Percentiles rank a stretch among this genome's conserved stretches.
These are phyloP conservation scores for Vitis rotundifolia DNA, from an alignment of 164 flowering plant species.

Conservation along the genomic window DNA sequence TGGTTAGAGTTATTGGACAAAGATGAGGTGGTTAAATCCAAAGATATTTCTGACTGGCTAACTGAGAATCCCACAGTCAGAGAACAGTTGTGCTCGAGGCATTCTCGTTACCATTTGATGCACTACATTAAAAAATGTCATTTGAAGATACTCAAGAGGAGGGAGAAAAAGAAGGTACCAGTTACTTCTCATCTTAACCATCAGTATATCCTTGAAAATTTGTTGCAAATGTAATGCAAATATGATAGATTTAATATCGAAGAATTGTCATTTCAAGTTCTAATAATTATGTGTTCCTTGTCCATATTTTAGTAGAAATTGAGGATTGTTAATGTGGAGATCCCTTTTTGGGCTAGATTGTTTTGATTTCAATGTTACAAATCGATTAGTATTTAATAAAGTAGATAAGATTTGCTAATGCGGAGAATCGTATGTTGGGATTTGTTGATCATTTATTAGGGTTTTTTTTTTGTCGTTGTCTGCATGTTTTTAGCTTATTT, in stretches of 20 bases:
- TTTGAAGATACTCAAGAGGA: slow-evolving; percentile 73
- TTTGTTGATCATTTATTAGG: not conserved
- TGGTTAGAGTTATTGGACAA: slow-evolving; percentile 84
- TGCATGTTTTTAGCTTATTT: not conserved
- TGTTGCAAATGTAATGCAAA: not conserved
- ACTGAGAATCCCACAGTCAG: slow-evolving; percentile 56
- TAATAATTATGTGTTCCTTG: not conserved
- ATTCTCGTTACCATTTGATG: slow-evolving; percentile 86
- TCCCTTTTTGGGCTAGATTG: not conserved
- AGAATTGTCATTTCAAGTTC: not conserved
- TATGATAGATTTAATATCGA: not conserved
- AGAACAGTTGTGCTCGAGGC: slow-evolving; percentile 63
- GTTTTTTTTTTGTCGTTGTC: not conserved
- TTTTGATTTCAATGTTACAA: too few relatives aligned
- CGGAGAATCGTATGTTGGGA: not conserved
- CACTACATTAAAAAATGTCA: slow-evolving; percentile 91
- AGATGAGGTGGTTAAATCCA: slow-evolving; percentile 76
- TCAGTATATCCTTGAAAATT: not conserved
- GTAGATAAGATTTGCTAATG: too few relatives aligned
- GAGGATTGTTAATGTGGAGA: not conserved
- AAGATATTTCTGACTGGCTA: slow-evolving; percentile 80
- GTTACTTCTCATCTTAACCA: not conserved
- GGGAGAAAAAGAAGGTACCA: slow-evolving; percentile 58
- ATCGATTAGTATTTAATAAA: too few relatives aligned
- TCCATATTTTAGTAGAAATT: not conserved